A percentile compares a stretch with the other conserved stretches of the same genome.
phyloP scores from a whole-genome alignment of 305 asterid genomes.

The Fraxinus albicans region DNA sequence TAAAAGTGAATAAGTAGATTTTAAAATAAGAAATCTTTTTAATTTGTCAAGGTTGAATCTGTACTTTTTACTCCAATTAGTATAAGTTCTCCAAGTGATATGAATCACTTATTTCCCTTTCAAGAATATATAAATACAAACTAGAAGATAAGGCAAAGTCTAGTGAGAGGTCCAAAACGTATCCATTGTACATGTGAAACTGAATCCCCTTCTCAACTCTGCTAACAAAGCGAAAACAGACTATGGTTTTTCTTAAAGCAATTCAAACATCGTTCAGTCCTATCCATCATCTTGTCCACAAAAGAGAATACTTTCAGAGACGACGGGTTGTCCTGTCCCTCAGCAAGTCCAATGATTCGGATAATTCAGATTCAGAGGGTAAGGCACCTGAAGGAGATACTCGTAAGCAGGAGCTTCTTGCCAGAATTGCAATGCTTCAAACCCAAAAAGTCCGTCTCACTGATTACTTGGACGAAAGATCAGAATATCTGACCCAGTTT shows the following conservation, averaged over 20 bases:
- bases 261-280: constrained; percentile 56
- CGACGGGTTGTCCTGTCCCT: constrained; percentile 33
- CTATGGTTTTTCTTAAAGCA: constrained; percentile 64
- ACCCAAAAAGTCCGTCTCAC: constrained; percentile 81
- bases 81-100: neutral
- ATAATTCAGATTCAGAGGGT: constrained; percentile 44
- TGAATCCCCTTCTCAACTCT: constrained; percentile 2
- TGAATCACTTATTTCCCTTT: neutral
- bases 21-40: neutral
- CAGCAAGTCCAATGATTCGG: constrained; percentile 50
- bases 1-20: neutral
- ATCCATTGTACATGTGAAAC: constrained; percentile 7
- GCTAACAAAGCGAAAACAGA: constrained; percentile 9
- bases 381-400: constrained; percentile 61
- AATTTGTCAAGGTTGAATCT: neutral
- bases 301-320: constrained; percentile 36
- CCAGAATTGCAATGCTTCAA: constrained; percentile 79
- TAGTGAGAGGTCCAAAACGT: constrained; percentile 43
- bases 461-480: constrained; percentile 81
- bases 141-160: constrained; percentile 23
- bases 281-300: constrained; percentile 35
- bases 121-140: neutral
- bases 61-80: neutral
- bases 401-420: constrained; percentile 78
- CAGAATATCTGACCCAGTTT: constrained; percentile 70